These are phyloP conservation scores for Mrakia blollopis DNA, from an alignment of 768 basidiomycete species.

Conservation along the genomic window DNA sequence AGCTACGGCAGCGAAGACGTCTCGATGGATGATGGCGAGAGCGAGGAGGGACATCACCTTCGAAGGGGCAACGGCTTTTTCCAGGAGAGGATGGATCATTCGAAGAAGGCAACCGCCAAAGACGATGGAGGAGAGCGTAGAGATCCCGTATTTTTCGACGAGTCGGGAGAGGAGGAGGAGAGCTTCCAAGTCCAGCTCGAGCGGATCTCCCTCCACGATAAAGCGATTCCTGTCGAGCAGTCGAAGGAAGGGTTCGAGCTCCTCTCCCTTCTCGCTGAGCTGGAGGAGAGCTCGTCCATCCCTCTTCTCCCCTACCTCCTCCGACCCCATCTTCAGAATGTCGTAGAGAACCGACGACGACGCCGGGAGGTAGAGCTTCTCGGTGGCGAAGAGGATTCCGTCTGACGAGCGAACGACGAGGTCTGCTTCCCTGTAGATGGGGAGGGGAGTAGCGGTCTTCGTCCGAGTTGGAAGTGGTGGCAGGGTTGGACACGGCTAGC, in stretches of 20 bases:
- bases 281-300: not conserved
- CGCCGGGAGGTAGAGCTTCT: not conserved
- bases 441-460: not conserved
- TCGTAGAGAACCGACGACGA: not conserved
- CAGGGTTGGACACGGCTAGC: too few relatives aligned
- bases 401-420: not conserved
- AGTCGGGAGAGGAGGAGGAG: not conserved
- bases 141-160: not conserved
- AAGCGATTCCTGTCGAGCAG: not conserved
- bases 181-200: not conserved
- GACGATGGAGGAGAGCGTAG: not conserved
- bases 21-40: not conserved
- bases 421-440: not conserved
- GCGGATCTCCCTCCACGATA: not conserved
- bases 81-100: not conserved
- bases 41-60: not conserved
- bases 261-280: not conserved
- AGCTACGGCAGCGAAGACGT: not conserved
- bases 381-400: not conserved
- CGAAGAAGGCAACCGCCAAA: not conserved
- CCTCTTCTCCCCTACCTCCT: not conserved
- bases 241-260: not conserved
- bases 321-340: not conserved
- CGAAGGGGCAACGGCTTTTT: not conserved
- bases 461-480: too few relatives aligned